Base-by-base conservation (phyloP, 345 rosid genomes). In the Aquilaria sinensis region DNA sequence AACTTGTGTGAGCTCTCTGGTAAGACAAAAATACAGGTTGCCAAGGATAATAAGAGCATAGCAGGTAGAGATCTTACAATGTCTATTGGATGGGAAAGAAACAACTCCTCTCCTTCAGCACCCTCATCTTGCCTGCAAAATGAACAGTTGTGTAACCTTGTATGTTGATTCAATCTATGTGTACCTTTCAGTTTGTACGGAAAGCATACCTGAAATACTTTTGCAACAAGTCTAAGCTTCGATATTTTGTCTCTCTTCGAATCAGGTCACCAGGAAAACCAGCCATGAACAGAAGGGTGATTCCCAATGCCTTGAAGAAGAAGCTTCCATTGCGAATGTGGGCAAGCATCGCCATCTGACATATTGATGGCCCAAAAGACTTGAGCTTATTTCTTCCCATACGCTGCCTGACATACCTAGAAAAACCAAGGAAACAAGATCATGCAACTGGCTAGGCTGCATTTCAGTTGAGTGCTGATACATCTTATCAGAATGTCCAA, bases 331-430 rank as follows among this genome's bases (percentile, higher is more conserved):
- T 63, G 13, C 85, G 83, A 34, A 71, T 67, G 67, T 75, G 78
- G 55, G 70, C 72, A 37, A 84, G 72, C 79, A 62, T 69, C 6
- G 86, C 84, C 82, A 79, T 79, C 66, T 67, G 68, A 59, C 89
- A 81, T 62, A 79, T 71, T 3, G 71, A 47, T 16, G 86, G 82
- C 57, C 86, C 89, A 0, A 84, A 81, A 61, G 86, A 84, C 72
- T 84, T 81, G 49, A 84, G 76, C 66, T 84, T 84, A 74, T 77
- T 84, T 72, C 77, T 77, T 65, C 89, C 89, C 86, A 84, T 84
- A 2, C 80, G 71, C 75, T 81, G 89, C 76, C 86, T 79, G 53
- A 81, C 89, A 59, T 84, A 84, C 61, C 89, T 81, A 77, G 12
- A 65, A 61, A 61, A 53, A 49, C 30, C 46, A 32, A 46, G 16